phyloP scores from a whole-genome alignment of 345 rosid species.

The Acer yangbiense region DNA sequence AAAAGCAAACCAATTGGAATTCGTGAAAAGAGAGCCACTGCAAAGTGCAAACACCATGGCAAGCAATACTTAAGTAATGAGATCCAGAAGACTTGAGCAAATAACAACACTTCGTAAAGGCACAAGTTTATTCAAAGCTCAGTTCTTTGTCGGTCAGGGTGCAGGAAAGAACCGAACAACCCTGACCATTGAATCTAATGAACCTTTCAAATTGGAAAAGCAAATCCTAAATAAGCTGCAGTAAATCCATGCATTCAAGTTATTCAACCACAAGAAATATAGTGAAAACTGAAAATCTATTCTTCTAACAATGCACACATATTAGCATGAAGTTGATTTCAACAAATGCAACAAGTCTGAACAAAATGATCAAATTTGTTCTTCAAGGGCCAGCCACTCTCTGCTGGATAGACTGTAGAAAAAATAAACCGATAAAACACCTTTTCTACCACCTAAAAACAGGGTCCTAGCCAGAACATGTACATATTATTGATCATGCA shows the following conservation, averaged over 20 bases:
- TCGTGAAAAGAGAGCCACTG: slow-evolving; percentile 81
- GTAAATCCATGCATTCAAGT: not conserved
- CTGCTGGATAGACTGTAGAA: not conserved
- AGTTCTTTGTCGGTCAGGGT: not conserved
- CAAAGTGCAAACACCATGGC: slow-evolving; percentile 46
- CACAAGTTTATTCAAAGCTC: not conserved
- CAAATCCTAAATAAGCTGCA: not conserved
- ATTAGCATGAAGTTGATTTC: not conserved
- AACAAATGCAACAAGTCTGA: not conserved
- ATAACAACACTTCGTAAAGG: not conserved
- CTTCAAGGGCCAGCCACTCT: not conserved
- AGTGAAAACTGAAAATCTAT: not conserved
- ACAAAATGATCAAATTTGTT: not conserved
- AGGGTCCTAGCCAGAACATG: not conserved
- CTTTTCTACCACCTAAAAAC: not conserved
- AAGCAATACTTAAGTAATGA: not conserved
- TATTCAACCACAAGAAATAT: not conserved
- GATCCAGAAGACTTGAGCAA: not conserved
- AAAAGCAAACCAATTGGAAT: slow-evolving; percentile 92
- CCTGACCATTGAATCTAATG: not conserved
- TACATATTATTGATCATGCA: not conserved
- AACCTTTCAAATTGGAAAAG: not conserved
- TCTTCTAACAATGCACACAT: not conserved
- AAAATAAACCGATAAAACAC: not conserved
- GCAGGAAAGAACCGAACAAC: not conserved